Evolutionary conservation across 2,329 filamentous ascomycete genomes (phyloP), one percentile per base, ranked within the genome.

Genomic region (Botrytis deweyae): DNA sequence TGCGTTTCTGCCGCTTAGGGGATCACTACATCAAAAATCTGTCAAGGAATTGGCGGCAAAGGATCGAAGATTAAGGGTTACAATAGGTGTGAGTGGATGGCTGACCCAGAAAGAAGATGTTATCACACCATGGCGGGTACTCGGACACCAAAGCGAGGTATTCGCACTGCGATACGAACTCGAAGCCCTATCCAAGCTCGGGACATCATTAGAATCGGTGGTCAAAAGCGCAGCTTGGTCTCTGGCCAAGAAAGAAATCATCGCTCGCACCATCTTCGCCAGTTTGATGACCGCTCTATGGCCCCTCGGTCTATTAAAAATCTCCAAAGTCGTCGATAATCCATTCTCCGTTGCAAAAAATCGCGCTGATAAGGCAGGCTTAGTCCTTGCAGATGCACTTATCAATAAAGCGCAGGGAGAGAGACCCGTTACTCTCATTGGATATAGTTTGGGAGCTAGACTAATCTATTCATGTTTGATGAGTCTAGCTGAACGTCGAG

Each of bases 121-220:
- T n/a, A 84, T 90, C 29, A 87, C 88, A 40, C 92, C 93, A 0
- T 99, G 96, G 96, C 87, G 88, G 65, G 90, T 91, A 42, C 84
- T 98, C 44, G 92, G 92, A 2, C 84, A 87, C 42, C 86, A 92
- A 76, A 89, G 89, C 44, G 95, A 98, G 82, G 89, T 91, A 0
- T 98, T 97, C 79, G 92, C 91, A 3, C 84, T 98, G 38, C 88
- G 92, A 68, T 98, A 93, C 90, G 96, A 98, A 81, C 86, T 92
- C 7, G 89, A 94, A 64, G 88, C 92, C 1, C 84, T 98, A 44
- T 85, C 91, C 77, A 94, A 92, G 75, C 86, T 98, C 4, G 95
- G 94, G 1, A 90, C 87, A 77, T 90, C 93, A 1, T 89, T 98
- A 75, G 90, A 92, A 74, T 91, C 90, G 1, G 88, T 97, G 76